Conservation (phyloP, 352 stramenopile genomes). For the Phytophthora sp. region DNA sequence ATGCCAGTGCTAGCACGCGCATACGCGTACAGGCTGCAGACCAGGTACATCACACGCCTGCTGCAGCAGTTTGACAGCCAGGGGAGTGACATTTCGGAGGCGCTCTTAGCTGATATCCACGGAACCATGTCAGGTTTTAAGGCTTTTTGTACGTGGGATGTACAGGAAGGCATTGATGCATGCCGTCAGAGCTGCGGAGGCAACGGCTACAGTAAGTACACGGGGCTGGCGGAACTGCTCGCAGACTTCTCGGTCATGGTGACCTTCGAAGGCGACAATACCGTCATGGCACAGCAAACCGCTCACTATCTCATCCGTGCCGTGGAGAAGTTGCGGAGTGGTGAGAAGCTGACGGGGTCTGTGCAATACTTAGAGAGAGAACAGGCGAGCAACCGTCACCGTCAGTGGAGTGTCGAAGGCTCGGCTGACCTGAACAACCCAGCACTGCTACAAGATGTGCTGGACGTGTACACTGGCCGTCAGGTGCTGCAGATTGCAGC, state of each 20-base stretch:
- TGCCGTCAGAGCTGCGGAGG: conserved; percentile 96
- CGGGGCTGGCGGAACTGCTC: conserved; percentile 89
- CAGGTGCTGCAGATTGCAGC: conserved; percentile 50
- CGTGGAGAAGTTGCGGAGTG: conserved; percentile 57
- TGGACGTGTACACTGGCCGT: conserved; percentile 63
- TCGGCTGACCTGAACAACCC: conserved; percentile 41
- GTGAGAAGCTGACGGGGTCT: conserved; percentile 59
- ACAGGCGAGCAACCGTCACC: conserved; percentile 2
- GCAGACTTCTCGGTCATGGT: conserved; percentile 96
- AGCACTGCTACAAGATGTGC: conserved; percentile 37
- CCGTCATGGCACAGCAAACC: conserved; percentile 96
- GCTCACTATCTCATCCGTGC: conserved; percentile 71
- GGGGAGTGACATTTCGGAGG: conserved; percentile 67
- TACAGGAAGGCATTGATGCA: conserved; percentile 91
- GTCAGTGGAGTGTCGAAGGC: conserved; percentile 39
- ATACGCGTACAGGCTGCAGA: conserved; percentile 94
- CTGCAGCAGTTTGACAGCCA: conserved; percentile 88
- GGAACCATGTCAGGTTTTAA: conserved; percentile 95
- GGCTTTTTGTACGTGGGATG: conserved; percentile 92
- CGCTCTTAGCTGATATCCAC: conserved; percentile 92
- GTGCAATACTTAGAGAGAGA: conserved; percentile 69
- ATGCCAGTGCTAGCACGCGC: conserved; percentile 91
- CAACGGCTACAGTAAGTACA: conserved; percentile 94
- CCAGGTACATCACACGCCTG: conserved; percentile 78
- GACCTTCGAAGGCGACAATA: conserved; percentile 97